phyloP scores from a whole-genome alignment of 495 filamentous ascomycete genomes.

The Rostrohypoxylon terebratum region DNA sequence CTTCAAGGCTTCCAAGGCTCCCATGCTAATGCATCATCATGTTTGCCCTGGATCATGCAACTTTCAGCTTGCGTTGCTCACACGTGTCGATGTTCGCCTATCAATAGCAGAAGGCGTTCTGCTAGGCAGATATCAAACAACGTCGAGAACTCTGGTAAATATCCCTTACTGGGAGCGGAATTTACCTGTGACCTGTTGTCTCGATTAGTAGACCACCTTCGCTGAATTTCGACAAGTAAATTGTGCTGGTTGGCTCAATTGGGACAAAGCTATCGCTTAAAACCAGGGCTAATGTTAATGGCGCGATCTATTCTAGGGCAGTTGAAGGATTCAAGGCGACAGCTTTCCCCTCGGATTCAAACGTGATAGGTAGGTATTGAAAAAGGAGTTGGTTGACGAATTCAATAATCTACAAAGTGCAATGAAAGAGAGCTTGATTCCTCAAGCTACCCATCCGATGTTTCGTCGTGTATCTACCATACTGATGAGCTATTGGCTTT shows the following conservation, averaged over 20 bases:
- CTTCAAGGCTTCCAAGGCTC: conserved; percentile 15
- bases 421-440: neutral
- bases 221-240: neutral
- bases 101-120: conserved; percentile 3
- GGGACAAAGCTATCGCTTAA: conserved; percentile 10
- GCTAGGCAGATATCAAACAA: conserved; percentile 23
- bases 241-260: neutral
- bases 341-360: neutral
- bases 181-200: conserved; percentile 8
- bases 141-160: neutral
- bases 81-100: conserved; percentile 9
- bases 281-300: conserved; percentile 16
- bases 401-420: neutral
- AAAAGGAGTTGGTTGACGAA: neutral
- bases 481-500: neutral
- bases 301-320: conserved; percentile 31
- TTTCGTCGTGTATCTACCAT: neutral
- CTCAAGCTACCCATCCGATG: neutral
- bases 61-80: conserved; percentile 46
- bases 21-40: conserved; percentile 37
- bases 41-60: conserved; percentile 43
- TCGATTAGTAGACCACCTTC: conserved; percentile 9
- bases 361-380: neutral
- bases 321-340: neutral
- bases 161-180: conserved; percentile 7